Conservation (phyloP, 441 rosid species). For the Jatropha multifida region DNA sequence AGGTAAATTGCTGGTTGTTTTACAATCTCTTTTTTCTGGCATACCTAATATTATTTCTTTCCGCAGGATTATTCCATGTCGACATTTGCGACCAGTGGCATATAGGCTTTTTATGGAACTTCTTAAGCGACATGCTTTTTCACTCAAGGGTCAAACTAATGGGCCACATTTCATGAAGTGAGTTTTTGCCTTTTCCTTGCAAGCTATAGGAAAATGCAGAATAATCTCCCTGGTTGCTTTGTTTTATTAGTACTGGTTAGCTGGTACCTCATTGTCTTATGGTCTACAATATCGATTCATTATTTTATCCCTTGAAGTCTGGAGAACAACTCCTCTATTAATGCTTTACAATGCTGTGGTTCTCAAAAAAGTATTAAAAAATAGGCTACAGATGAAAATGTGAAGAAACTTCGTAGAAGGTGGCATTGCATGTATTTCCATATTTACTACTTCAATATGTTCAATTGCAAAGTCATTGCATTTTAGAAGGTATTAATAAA, state of each 20-base stretch:
- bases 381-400: background rate
- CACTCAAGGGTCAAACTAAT: conserved; percentile 46
- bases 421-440: background rate
- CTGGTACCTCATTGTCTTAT: background rate
- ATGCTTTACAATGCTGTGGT: conserved; percentile 6
- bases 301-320: background rate
- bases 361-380: background rate
- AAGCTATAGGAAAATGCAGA: background rate
- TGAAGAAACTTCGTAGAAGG: background rate
- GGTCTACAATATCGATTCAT: background rate
- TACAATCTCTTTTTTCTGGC: background rate
- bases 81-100: conserved; percentile 69
- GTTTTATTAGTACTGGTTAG: background rate
- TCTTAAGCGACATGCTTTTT: conserved; percentile 75
- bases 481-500: background rate
- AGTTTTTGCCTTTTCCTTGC: conserved; percentile 16
- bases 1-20: background rate
- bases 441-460: background rate
- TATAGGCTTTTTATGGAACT: conserved; percentile 93
- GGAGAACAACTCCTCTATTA: background rate
- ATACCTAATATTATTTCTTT: conserved; percentile 18
- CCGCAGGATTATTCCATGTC: conserved; percentile 73
- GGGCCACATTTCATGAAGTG: conserved; percentile 41
- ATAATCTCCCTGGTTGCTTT: background rate
- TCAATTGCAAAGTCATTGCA: conserved; percentile 4